Percentiles rank a stretch among this genome's conserved stretches.
Evolutionary conservation across 192 early-diverging fungal species (phyloP).

Genomic region (Backusella psychrophila): DNA sequence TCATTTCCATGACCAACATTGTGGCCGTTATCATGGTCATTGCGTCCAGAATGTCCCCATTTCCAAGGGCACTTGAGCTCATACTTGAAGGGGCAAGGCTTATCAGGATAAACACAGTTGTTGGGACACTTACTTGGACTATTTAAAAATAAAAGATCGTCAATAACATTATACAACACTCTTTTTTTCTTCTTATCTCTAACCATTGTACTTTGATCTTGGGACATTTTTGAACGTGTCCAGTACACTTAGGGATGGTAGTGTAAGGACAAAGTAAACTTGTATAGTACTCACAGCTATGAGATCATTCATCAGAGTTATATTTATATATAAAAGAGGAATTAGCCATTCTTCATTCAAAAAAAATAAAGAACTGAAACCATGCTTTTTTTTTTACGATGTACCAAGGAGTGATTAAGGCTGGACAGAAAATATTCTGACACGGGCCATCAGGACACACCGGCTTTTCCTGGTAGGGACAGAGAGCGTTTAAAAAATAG

Average conservation of each 20-base stretch:
- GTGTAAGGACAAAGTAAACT: not conserved
- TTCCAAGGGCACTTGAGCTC: not conserved
- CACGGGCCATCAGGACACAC: not conserved
- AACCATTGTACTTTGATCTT: not conserved
- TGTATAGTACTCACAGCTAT: not conserved
- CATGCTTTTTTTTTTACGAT: not conserved
- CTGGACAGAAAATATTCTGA: not conserved
- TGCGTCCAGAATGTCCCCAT: not conserved
- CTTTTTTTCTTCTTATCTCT: not conserved
- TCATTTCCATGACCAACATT: no score
- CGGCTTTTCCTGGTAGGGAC: not conserved
- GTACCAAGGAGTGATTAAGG: not conserved
- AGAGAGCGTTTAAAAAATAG: not conserved
- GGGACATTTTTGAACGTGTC: not conserved
- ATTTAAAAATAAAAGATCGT: not conserved
- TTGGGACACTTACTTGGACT: not conserved
- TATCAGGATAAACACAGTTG: not conserved
- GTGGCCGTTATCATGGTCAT: no score
- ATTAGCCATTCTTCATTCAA: no score
- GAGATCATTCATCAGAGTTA: not conserved
- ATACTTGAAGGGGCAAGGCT: not conserved
- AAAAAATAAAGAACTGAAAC: not conserved
- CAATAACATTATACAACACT: not conserved
- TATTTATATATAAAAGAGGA: not conserved
- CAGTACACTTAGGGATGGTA: not conserved